Conservation (phyloP, 805 yeast genomes). For the Teunomyces kruisii region DNA sequence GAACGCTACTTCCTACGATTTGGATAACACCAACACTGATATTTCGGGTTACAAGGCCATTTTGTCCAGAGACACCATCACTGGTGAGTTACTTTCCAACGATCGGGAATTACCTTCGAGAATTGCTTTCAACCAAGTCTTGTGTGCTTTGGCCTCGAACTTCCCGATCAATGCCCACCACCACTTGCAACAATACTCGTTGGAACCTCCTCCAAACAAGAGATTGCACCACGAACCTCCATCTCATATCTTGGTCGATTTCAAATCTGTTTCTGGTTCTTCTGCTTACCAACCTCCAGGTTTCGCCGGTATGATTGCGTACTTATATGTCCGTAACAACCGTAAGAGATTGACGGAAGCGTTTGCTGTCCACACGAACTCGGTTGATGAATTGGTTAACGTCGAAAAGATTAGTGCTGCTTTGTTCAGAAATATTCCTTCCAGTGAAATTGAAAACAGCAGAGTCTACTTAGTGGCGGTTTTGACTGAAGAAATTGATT, state of each 20-base stretch:
- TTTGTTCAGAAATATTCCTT: slow-evolving; percentile 72
- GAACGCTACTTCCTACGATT: slow-evolving; percentile 38
- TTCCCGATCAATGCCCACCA: slow-evolving; percentile 54
- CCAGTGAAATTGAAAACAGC: slow-evolving; percentile 59
- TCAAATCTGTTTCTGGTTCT: slow-evolving; percentile 64
- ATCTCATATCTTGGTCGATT: slow-evolving; percentile 72
- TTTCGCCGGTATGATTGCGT: slow-evolving; percentile 69
- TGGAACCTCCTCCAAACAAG: slow-evolving; percentile 47
- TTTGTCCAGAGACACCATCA: slow-evolving; percentile 57
- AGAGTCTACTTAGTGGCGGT: slow-evolving; percentile 76
- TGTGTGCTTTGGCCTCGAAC: slow-evolving; percentile 69
- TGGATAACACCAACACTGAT: slow-evolving; percentile 44
- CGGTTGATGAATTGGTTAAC: slow-evolving; percentile 53
- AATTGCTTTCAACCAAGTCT: slow-evolving; percentile 66
- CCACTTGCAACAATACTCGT: slow-evolving; percentile 25
- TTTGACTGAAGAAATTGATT: slow-evolving; percentile 65
- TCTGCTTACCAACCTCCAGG: slow-evolving; percentile 63
- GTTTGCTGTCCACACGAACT: slow-evolving; percentile 63
- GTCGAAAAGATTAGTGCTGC: slow-evolving; percentile 77
- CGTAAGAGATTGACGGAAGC: slow-evolving; percentile 74
- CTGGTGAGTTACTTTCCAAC: slow-evolving; percentile 55
- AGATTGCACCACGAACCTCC: slow-evolving; percentile 53
- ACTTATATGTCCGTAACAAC: slow-evolving; percentile 66
- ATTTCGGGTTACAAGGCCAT: slow-evolving; percentile 67
- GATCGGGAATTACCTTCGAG: slow-evolving; percentile 49